Conservation (phyloP, 106 monocot species). For the Dioscorea dumetorum region DNA sequence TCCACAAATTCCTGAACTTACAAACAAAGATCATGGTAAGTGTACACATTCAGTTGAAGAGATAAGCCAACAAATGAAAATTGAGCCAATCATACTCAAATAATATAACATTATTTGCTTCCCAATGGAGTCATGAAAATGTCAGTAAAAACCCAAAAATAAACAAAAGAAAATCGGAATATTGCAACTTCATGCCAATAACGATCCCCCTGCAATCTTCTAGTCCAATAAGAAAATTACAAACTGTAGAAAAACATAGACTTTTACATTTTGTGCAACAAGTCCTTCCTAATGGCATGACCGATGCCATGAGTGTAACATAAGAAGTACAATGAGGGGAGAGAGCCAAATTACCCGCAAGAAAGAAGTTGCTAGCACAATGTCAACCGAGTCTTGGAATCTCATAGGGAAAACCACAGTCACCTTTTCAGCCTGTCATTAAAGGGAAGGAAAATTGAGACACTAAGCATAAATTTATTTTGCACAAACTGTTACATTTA, state of each 20-base stretch:
- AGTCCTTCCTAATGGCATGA: neutral
- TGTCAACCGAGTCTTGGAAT: constrained; percentile 84
- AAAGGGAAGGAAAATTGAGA: neutral
- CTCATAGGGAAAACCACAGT: constrained; percentile 85
- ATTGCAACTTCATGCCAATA: too few species aligned
- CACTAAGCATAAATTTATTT: too few species aligned
- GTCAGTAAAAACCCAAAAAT: neutral
- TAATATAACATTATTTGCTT: too few species aligned
- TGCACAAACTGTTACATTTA: too few species aligned
- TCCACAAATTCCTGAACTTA: constrained; percentile 80
- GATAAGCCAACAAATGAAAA: neutral
- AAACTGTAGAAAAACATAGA: too few species aligned
- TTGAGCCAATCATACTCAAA: neutral
- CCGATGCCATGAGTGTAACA: neutral
- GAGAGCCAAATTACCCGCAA: constrained; percentile 57
- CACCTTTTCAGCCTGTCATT: constrained; percentile 73
- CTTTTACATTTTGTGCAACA: too few species aligned
- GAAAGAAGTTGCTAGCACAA: constrained; percentile 83
- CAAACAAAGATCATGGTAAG: neutral
- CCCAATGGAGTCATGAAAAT: too few species aligned
- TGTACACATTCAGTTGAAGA: neutral
- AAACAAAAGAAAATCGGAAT: neutral
- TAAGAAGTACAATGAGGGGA: neutral
- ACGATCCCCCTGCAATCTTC: too few species aligned
- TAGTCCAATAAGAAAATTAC: too few species aligned